Evolutionary conservation across 495 filamentous ascomycete genomes (phyloP).

Genomic region (Xylaria venustula): DNA sequence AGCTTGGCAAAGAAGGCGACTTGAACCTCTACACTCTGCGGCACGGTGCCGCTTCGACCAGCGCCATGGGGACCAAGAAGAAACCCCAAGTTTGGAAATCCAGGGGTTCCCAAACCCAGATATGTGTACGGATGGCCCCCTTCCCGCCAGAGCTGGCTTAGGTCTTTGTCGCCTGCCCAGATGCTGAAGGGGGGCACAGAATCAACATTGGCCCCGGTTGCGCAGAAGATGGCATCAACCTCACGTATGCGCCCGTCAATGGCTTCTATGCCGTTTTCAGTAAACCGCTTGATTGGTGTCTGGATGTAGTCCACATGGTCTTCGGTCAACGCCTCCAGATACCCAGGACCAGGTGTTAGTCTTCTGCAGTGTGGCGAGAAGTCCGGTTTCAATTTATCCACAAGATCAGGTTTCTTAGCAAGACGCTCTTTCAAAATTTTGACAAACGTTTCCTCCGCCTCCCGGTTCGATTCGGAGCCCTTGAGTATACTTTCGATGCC

Average conservation of each 20-base stretch:
- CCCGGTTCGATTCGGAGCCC: constrained; percentile 50
- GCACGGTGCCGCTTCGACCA: constrained; percentile 53
- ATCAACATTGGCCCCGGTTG: constrained; percentile 63
- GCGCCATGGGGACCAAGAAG: constrained; percentile 56
- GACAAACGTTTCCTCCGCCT: constrained; percentile 49
- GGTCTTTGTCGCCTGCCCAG: constrained; percentile 47
- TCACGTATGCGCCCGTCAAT: constrained; percentile 48
- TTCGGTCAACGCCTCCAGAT: constrained; percentile 65
- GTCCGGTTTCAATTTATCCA: constrained; percentile 57
- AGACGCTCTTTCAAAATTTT: constrained; percentile 52
- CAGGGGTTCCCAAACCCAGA: constrained; percentile 58
- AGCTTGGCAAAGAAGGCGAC: constrained; percentile 61
- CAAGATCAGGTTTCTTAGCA: constrained; percentile 53
- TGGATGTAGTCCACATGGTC: constrained; percentile 62
- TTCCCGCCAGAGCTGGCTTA: constrained; percentile 46
- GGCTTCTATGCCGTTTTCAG: constrained; percentile 54
- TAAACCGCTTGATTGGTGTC: constrained; percentile 56
- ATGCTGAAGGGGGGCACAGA: constrained; percentile 61
- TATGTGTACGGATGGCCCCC: constrained; percentile 64
- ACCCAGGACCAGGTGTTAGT: constrained; percentile 68
- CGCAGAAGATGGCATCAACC: constrained; percentile 64
- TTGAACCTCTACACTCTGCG: constrained; percentile 54
- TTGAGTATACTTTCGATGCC: constrained; percentile 57
- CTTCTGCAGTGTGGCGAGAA: constrained; percentile 69
- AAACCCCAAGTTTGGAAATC: constrained; percentile 65